phyloP scores from a whole-genome alignment of 768 basidiomycete genomes.

The Collybiopsis luxurians region DNA sequence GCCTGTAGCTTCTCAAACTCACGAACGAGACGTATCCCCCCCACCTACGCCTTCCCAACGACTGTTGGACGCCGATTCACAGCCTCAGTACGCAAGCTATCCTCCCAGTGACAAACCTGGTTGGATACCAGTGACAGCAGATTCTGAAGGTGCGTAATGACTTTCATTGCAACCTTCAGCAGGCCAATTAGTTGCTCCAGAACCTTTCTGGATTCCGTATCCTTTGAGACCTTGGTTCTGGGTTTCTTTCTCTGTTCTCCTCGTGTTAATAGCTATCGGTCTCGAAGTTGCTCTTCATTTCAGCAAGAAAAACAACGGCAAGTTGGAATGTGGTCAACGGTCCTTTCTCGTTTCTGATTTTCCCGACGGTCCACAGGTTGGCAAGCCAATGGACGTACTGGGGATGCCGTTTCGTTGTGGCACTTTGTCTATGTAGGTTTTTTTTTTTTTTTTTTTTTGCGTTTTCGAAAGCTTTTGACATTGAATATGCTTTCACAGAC shows the following conservation, averaged over 20 bases:
- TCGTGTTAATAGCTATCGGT: constrained; percentile 24
- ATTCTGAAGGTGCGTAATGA: neutral
- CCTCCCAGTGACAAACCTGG: constrained; percentile 1
- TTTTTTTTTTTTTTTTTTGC: neutral
- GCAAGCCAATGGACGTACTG: constrained; percentile 32
- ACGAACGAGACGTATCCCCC: constrained; percentile 4
- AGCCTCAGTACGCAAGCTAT: constrained; percentile 8
- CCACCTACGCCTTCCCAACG: constrained; percentile 9
- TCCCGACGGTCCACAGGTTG: constrained; percentile 33
- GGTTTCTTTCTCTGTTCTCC: constrained; percentile 20
- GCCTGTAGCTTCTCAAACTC: neutral
- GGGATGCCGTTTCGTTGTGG: constrained; percentile 32
- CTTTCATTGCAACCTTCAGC: neutral
- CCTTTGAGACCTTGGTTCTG: constrained; percentile 26
- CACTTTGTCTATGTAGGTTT: constrained; percentile 53
- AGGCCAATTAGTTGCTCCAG: neutral
- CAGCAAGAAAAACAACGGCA: constrained; percentile 24
- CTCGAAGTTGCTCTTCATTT: constrained; percentile 29
- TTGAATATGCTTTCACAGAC: constrained; percentile 30
- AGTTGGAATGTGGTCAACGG: neutral
- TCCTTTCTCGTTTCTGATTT: constrained; percentile 5
- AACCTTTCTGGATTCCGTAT: constrained; percentile 20
- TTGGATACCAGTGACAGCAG: neutral
- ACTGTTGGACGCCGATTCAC: constrained; percentile 3
- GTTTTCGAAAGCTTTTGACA: neutral